Evolutionary conservation across 371 early-diverging fungal genomes (phyloP).

Genomic region (Mucor saturninus): DNA sequence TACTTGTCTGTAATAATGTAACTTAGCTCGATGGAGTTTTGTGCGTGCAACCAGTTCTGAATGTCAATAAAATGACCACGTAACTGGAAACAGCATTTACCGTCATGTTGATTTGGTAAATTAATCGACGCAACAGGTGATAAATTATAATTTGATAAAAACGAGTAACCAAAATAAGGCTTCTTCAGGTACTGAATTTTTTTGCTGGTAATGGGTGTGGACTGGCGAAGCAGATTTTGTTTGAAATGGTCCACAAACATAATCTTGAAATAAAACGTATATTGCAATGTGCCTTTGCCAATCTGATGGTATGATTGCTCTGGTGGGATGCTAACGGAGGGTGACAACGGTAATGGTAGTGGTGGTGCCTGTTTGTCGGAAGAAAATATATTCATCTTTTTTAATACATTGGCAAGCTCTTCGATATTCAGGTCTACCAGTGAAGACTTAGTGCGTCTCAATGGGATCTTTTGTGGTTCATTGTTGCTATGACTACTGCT

Average conservation of each 20-base stretch:
- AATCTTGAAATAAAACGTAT: slow-evolving; percentile 47
- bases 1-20: slow-evolving; percentile 33
- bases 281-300: slow-evolving; percentile 41
- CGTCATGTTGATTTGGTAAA: neutral
- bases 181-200: slow-evolving; percentile 18
- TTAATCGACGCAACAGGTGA: slow-evolving; percentile 44
- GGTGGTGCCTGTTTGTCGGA: neutral
- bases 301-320: slow-evolving; percentile 45
- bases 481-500: neutral
- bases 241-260: slow-evolving; percentile 42
- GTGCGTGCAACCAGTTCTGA: slow-evolving; percentile 44
- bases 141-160: slow-evolving; percentile 34
- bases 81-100: slow-evolving; percentile 38
- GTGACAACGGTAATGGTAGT: slow-evolving; percentile 9
- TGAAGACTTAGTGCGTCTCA: slow-evolving; percentile 27
- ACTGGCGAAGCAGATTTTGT: slow-evolving; percentile 17
- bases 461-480: neutral
- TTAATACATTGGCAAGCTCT: slow-evolving; percentile 20
- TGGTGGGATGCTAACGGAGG: neutral
- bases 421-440: slow-evolving; percentile 29
- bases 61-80: slow-evolving; percentile 46
- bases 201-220: neutral
- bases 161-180: slow-evolving; percentile 40
- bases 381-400: slow-evolving; percentile 14
- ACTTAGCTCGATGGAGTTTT: slow-evolving; percentile 20